A percentile compares a stretch with the other conserved stretches of the same genome.
phyloP scores from a whole-genome alignment of 2,329 filamentous ascomycete species.

The Xylariaceae sp. region DNA sequence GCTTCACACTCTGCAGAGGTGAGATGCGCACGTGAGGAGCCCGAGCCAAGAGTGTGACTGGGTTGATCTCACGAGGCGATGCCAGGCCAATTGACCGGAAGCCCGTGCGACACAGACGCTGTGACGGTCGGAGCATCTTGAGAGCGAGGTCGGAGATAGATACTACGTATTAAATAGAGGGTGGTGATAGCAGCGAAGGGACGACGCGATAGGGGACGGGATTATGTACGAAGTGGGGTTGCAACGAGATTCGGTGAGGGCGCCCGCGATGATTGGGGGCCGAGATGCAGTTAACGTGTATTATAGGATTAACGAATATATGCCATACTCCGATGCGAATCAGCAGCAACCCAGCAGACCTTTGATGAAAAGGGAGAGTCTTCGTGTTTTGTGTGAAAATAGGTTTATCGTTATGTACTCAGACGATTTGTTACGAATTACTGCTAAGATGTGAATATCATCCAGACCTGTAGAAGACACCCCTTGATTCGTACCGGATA shows the following conservation, averaged over 20 bases:
- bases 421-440: no score
- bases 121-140: conserved; percentile 15
- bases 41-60: not conserved
- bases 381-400: no score
- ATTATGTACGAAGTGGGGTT: not conserved
- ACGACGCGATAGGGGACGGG: not conserved
- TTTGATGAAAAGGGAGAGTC: no score
- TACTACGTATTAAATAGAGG: not conserved
- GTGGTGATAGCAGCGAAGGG: not conserved
- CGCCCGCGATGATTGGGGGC: not conserved
- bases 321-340: not conserved
- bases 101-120: conserved; percentile 12
- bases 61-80: not conserved
- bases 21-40: not conserved
- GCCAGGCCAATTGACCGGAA: conserved; percentile 4
- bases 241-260: not conserved
- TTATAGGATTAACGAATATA: not conserved
- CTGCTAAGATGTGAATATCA: not conserved
- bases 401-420: no score
- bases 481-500: not conserved
- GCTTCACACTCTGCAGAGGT: not conserved
- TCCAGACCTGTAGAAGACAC: not conserved
- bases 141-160: not conserved
- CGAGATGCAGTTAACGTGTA: not conserved
- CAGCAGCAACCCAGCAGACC: no score